phyloP scores from a whole-genome alignment of 305 asterid genomes.

The Rubia tinctorum region DNA sequence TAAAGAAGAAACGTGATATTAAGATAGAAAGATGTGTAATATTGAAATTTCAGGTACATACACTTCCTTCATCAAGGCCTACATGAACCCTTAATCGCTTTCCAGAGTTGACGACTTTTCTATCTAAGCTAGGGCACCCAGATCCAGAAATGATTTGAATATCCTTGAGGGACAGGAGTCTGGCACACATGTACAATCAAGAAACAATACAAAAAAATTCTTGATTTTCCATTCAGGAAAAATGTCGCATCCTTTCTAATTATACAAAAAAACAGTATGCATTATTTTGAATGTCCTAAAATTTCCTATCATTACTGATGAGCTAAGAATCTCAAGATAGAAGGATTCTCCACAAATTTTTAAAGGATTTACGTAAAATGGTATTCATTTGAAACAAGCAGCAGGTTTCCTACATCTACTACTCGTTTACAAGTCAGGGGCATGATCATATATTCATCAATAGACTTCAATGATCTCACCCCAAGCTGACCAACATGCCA shows the following conservation, averaged over 20 bases:
- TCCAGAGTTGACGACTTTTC: slow-evolving; percentile 91
- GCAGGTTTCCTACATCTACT: not conserved
- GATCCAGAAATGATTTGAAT: slow-evolving; percentile 53
- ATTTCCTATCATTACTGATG: not conserved
- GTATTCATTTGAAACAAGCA: too few species aligned
- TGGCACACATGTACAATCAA: slow-evolving; percentile 31
- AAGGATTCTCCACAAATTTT: not conserved
- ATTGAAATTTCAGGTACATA: slow-evolving; percentile 27
- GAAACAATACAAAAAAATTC: slow-evolving; percentile 6
- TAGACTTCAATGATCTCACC: not conserved
- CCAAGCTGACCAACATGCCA: not conserved
- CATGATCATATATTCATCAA: too few species aligned
- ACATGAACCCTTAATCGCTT: slow-evolving; percentile 80
- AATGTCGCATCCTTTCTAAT: not conserved
- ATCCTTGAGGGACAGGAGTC: slow-evolving; percentile 60
- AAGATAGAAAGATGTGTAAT: not conserved
- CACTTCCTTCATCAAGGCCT: slow-evolving; percentile 80
- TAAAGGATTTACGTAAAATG: not conserved
- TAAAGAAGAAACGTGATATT: not conserved
- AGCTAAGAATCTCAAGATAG: not conserved
- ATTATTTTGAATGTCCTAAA: slow-evolving; percentile 3
- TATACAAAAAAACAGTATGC: not conserved
- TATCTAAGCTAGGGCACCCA: slow-evolving; percentile 86
- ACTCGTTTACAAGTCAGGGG: not conserved
- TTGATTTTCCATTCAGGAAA: not conserved